Evolutionary conservation across 1,284 basidiomycete species (phyloP), one percentile per base, ranked within the genome.

Genomic region (Somion occarium): DNA sequence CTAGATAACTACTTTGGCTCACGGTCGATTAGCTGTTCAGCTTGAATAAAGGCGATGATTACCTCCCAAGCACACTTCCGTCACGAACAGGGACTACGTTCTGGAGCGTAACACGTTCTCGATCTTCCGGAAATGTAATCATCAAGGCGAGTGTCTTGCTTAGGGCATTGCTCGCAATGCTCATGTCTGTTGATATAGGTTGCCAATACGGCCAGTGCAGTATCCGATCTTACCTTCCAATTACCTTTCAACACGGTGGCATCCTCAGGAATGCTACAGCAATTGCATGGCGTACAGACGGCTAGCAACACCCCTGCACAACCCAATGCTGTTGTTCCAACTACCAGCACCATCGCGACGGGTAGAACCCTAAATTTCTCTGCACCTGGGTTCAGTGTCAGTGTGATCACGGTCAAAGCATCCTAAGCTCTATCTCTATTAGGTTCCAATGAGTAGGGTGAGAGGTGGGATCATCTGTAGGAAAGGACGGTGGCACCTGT

Each of bases 21-120:
- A n/a, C n/a, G n/a, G n/a, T n/a, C n/a, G n/a, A n/a, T 30, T 52
- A 85, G 80, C 71, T 88, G 38, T 87, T 87, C 67, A 79, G 80
- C 53, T 55, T 73, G 23, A 81, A 83, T 61, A 68, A 74, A 25
- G 83, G 83, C 5, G 78, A 82, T 46, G 74, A 76, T 54, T 85
- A 84, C 55, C 64, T 86, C 2, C 79, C 83, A 3, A 85, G 81
- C 61, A 83, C 81, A 0, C 71, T 85, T 2, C 83, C 83, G 0
- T 66, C 59, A 24, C 43, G 52, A 0, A 65, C 57, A 5, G 80
- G 79, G 5, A 78, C 78, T 0, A 60, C 82, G 2, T 75, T 78
- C 62, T 86, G 84, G 84, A 82, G 79, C 53, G 74, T 86, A 44
- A 78, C 79, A 2, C 71, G 75, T 34, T 69, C 73, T 30, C 74